Percentiles rank a stretch among this genome's conserved stretches.
These are phyloP conservation scores for Oldenlandia corymbosa DNA, from an alignment of 257 asterid species.

Conservation along the genomic window DNA sequence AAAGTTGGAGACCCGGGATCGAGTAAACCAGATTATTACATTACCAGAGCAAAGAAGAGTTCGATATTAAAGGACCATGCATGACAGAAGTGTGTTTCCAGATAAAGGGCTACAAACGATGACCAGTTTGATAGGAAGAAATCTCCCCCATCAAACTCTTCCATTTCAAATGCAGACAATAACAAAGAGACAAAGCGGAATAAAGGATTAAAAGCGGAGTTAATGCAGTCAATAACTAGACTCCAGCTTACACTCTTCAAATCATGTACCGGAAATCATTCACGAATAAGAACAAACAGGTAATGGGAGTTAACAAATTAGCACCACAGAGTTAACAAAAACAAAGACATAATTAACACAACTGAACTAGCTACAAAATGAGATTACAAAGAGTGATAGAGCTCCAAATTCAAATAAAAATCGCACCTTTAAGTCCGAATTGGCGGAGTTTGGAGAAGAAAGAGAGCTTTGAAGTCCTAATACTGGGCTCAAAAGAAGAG, in stretches of 20 bases:
- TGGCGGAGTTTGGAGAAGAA: slow-evolving; percentile 19
- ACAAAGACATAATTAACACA: not conserved
- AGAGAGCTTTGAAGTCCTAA: slow-evolving; percentile 16
- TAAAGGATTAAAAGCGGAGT: too few species aligned
- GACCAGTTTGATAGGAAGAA: too few species aligned
- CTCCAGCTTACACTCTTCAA: not conserved
- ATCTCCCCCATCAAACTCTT: not conserved
- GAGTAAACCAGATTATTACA: not conserved
- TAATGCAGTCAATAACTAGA: not conserved
- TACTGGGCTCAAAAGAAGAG: slow-evolving; percentile 24
- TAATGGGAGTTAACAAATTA: not conserved
- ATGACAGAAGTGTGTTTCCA: not conserved
- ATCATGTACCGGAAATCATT: not conserved
- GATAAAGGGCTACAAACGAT: too few species aligned
- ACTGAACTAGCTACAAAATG: not conserved
- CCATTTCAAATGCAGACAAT: not conserved
- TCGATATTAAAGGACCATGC: not conserved
- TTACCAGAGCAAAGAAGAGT: not conserved
- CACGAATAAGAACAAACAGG: not conserved
- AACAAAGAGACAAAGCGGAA: not conserved
- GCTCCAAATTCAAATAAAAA: too few species aligned
- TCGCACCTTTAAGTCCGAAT: slow-evolving; percentile 10
- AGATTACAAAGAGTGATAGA: not conserved
- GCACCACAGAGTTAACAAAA: not conserved
- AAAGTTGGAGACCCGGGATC: not conserved